Evolutionary conservation across 1,284 basidiomycete genomes (phyloP).

Genomic region (Fereydounia khargensis): DNA sequence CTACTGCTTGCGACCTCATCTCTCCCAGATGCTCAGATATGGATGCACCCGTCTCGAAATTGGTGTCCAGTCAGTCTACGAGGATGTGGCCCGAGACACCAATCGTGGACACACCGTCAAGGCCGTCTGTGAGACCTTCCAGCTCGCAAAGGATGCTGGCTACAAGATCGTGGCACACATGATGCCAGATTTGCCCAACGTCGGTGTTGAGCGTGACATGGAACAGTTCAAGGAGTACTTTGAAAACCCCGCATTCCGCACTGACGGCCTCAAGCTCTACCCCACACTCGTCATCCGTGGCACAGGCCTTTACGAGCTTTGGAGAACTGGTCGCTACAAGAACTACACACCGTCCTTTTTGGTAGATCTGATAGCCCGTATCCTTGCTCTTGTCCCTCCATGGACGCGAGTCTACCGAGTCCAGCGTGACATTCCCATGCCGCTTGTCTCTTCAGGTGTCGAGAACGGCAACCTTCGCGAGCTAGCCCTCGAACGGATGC

Average conservation of each 20-base stretch:
- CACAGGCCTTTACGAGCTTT: conserved; percentile 93
- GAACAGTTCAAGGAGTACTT: conserved; percentile 99
- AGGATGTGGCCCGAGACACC: conserved; percentile 96
- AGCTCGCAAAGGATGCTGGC: conserved; percentile 95
- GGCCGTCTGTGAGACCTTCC: conserved; percentile 95
- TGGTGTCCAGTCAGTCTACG: conserved; percentile 97
- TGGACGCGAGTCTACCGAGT: conserved; percentile 99
- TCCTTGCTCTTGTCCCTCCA: conserved; percentile 92
- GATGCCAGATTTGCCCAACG: conserved; percentile 75
- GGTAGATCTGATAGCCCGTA: conserved; percentile 93
- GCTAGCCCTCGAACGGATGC: conserved; percentile 93
- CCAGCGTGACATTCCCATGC: conserved; percentile 54
- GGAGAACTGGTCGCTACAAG: conserved; percentile 94
- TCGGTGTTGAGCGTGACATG: conserved; percentile 92
- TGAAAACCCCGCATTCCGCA: conserved; percentile 95
- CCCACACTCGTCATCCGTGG: conserved; percentile 97
- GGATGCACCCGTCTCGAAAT: conserved; percentile 98
- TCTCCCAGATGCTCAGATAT: conserved; percentile 98
- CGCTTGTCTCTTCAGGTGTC: conserved; percentile 76
- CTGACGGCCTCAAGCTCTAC: conserved; percentile 97
- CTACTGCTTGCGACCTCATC: conserved; percentile 94
- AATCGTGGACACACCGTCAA: conserved; percentile 95
- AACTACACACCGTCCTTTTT: conserved; percentile 98
- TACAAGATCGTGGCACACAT: conserved; percentile 80
- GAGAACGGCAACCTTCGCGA: conserved; percentile 98